A percentile compares a stretch with the other conserved stretches of the same genome.
Evolutionary conservation across 2,329 filamentous ascomycete genomes (phyloP).

Genomic region (Neurospora sp.): DNA sequence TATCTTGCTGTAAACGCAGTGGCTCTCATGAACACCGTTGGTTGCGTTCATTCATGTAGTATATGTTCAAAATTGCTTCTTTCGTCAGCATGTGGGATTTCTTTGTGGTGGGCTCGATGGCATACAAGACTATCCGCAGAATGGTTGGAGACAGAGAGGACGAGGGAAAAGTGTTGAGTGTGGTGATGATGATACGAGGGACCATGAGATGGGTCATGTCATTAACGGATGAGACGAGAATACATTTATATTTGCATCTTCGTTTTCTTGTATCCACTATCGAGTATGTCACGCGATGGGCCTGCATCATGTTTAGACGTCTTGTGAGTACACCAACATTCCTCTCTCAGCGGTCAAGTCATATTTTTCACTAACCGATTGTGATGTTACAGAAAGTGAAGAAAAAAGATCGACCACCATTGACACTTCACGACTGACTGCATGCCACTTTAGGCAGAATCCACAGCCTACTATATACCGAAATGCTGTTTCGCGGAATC

Average conservation of each 20-base stretch:
- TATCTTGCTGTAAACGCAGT: not conserved
- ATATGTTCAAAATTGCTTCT: not conserved
- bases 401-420: not conserved
- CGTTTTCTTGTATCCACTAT: not conserved
- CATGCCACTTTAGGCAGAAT: not conserved
- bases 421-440: not conserved
- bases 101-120: not conserved
- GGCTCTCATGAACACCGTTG: not conserved
- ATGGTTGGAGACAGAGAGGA: not conserved
- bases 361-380: not conserved
- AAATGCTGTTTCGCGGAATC: not conserved
- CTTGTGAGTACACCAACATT: not conserved
- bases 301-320: not conserved
- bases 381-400: not conserved
- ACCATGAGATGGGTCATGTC: not conserved
- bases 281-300: not conserved
- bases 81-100: not conserved
- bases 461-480: not conserved
- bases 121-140: not conserved
- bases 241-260: not conserved
- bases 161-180: not conserved
- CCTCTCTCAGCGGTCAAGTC: not conserved
- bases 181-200: not conserved
- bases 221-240: not conserved
- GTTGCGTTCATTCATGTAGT: not conserved